Base-by-base conservation (phyloP, 2,329 filamentous ascomycete genomes). In the Aspergillus tanneri region DNA sequence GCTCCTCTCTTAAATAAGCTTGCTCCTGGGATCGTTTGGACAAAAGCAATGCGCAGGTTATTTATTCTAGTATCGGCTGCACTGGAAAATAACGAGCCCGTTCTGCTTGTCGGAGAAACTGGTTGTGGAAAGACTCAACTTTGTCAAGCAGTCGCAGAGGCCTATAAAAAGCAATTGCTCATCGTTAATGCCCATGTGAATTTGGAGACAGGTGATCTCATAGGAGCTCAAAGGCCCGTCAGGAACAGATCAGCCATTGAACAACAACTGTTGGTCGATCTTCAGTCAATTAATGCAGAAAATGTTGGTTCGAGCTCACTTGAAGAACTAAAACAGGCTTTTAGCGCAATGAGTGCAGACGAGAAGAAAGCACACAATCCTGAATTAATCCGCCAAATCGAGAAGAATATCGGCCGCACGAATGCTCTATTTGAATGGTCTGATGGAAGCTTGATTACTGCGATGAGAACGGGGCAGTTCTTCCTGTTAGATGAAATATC, bases 171-270 rank as follows among this genome's bases (percentile, higher is more conserved):
- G 60, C 77, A 88, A 54, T 75, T 99, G 30, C 85, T 91, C 57
- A 93, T 92, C 58, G 86, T 99, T 62, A 99, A 99, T 65, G 93
- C 95, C 2, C 95, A 99, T 69, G 92, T 97, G 59, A 99, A 99
- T 57, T 91, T 93, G 0, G 95, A 99, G 68, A 97, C 95, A 0
- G 92, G 93, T 12, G 93, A 99, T 68, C 77, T 99, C 9, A 97
- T 99, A 56, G 93, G 93, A 55, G 93, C 93, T 3, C 93, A 99
- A 68, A 78, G 93, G 50, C 93, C 93, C 3, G 82, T 97, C 18
- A 82, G 95, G 54, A 97, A 97, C 66, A 83, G 91, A 34, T 82
- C 85, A 11, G 82, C 82, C 1, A 82, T 95, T 25, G 73, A 88
- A 27, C 82, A 86, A 22, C 69, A 81, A 1, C 73, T 97, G 23